Percentiles rank a stretch among this genome's conserved stretches.
These are phyloP conservation scores for Kwoniella pini DNA, from an alignment of 768 basidiomycete species.

Conservation along the genomic window DNA sequence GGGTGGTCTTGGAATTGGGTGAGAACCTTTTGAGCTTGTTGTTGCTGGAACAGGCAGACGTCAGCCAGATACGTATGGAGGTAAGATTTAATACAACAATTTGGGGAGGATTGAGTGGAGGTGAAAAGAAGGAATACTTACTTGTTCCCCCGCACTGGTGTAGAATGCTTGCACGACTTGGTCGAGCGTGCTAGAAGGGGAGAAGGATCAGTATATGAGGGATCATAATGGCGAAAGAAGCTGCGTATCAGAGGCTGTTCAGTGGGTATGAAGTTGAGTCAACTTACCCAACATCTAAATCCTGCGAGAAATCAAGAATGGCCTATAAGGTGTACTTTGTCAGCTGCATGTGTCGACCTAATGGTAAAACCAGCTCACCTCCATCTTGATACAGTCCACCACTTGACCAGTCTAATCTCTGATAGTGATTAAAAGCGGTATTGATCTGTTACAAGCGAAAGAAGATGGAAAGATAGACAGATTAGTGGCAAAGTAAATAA, in stretches of 20 bases:
- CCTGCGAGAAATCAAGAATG: conserved; percentile 88
- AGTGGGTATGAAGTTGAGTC: background rate
- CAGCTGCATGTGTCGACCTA: conserved; percentile 1
- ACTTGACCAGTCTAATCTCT: background rate
- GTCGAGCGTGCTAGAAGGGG: conserved; percentile 70
- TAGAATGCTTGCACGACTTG: conserved; percentile 91
- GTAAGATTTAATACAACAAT: background rate
- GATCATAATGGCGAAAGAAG: no score
- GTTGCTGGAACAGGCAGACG: conserved; percentile 66
- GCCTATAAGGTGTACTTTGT: conserved; percentile 59
- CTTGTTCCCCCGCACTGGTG: conserved; percentile 79
- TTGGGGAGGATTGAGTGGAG: background rate
- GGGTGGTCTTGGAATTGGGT: conserved; percentile 95
- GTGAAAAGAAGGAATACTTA: conserved; percentile 52
- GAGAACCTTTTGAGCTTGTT: conserved; percentile 86
- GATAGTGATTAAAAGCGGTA: background rate
- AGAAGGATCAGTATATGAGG: no score
- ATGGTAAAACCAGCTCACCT: conserved; percentile 28
- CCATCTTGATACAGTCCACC: conserved; percentile 29
- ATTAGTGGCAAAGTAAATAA: background rate
- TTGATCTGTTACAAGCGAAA: background rate
- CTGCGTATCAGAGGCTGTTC: no score
- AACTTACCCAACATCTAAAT: conserved; percentile 75
- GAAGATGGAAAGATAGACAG: background rate
- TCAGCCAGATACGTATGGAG: background rate